Conservation (phyloP, 495 filamentous ascomycete species). For the Hypoxylon fuscum region DNA sequence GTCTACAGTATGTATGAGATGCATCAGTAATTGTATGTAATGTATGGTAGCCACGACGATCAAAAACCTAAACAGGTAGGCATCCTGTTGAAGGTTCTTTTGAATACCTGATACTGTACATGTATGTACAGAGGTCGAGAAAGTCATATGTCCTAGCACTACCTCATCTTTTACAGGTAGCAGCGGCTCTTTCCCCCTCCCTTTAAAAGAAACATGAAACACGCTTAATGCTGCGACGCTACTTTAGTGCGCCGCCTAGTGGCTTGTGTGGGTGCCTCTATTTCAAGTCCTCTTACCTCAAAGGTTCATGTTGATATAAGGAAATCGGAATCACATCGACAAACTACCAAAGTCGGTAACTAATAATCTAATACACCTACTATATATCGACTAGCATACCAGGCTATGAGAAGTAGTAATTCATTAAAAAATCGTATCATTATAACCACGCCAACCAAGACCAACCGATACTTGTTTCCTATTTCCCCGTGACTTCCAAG, state of each 20-base stretch:
- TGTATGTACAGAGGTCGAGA: no score
- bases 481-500: not conserved
- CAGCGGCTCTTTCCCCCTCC: conserved; percentile 33
- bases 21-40: no score
- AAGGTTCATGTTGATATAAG: conserved; percentile 28
- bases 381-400: conserved; percentile 14
- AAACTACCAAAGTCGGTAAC: conserved; percentile 30
- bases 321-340: conserved; percentile 30
- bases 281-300: conserved; percentile 4
- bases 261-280: conserved; percentile 3
- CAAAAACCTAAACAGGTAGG: no score
- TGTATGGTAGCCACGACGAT: no score
- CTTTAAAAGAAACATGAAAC: conserved; percentile 36
- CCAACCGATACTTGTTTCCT: not conserved
- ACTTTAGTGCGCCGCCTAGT: conserved; percentile 31
- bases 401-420: conserved; percentile 17
- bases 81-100: no score
- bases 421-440: conserved; percentile 37
- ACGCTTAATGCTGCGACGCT: conserved; percentile 40
- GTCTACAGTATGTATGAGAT: not conserved
- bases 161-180: conserved; percentile 2
- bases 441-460: conserved; percentile 15
- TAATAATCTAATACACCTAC: conserved; percentile 20
- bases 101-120: no score
- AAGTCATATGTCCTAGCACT: no score